Percentiles rank a stretch among this genome's conserved stretches.
Conservation (phyloP, 1,139 yeast genomes). For the Debaryomycetaceae sp. region DNA sequence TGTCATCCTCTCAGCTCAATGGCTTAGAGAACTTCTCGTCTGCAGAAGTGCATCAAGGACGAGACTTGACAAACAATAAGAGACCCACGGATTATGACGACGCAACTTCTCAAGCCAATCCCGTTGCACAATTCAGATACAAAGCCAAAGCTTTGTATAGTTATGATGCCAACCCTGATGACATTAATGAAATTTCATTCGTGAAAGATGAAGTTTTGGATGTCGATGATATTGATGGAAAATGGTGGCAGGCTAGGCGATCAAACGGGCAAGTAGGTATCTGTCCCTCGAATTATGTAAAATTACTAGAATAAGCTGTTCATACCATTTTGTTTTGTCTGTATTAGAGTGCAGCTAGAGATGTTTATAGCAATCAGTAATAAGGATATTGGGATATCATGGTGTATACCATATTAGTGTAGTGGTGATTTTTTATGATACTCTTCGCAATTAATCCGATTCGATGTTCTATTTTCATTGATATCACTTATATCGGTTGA, state of each 20-base stretch:
- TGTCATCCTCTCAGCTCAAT: slow-evolving; percentile 54
- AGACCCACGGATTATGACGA: slow-evolving; percentile 29
- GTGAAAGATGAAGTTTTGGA: slow-evolving; percentile 85
- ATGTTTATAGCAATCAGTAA: not conserved
- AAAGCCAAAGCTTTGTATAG: slow-evolving; percentile 83
- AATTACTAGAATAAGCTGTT: slow-evolving; percentile 40
- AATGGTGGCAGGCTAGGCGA: slow-evolving; percentile 98
- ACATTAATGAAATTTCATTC: slow-evolving; percentile 88
- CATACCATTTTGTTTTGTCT: not conserved
- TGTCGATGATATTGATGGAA: slow-evolving; percentile 90
- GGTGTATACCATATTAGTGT: not conserved
- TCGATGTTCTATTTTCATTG: not conserved
- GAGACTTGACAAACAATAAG: slow-evolving; percentile 33
- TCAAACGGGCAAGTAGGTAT: slow-evolving; percentile 92
- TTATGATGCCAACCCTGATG: slow-evolving; percentile 91
- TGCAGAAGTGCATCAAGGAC: slow-evolving; percentile 32
- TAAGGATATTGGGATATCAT: not conserved
- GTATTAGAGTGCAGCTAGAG: not conserved
- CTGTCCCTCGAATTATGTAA: slow-evolving; percentile 93
- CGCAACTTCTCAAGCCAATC: slow-evolving; percentile 11
- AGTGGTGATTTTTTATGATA: not conserved
- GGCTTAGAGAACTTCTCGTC: slow-evolving; percentile 56
- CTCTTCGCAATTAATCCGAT: not conserved
- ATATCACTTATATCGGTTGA: not conserved
- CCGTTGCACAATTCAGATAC: slow-evolving; percentile 63